Percentiles rank a stretch among this genome's conserved stretches.
Conservation (phyloP, 1,139 yeast genomes). For the Pichia sp. region DNA sequence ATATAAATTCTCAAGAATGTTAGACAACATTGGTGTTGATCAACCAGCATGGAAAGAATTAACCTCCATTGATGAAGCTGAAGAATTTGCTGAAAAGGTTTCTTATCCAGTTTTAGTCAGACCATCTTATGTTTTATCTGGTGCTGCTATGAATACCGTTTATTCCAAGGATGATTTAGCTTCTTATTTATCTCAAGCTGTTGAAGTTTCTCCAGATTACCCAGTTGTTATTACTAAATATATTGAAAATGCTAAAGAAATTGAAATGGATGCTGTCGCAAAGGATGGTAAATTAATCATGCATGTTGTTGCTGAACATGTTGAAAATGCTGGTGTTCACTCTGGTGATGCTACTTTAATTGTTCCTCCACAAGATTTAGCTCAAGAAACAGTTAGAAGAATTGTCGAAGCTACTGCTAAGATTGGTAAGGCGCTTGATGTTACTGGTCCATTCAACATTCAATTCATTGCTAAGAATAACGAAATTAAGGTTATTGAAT, state of each 20-base stretch:
- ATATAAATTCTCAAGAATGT: conserved; percentile 96
- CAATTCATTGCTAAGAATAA: conserved; percentile 76
- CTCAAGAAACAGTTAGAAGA: conserved; percentile 83
- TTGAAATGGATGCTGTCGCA: conserved; percentile 99
- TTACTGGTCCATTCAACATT: conserved; percentile 97
- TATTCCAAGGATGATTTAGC: conserved; percentile 87
- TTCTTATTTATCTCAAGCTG: conserved; percentile 85
- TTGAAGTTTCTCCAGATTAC: conserved; percentile 94
- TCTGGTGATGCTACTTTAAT: conserved; percentile 98
- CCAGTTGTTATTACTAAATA: conserved; percentile 97
- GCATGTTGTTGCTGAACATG: conserved; percentile 99
- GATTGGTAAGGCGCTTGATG: conserved; percentile 91
- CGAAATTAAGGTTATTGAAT: conserved; percentile 86
- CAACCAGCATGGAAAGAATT: conserved; percentile 99
- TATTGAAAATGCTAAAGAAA: conserved; percentile 96
- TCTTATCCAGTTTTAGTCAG: conserved; percentile 95
- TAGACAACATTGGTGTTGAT: conserved; percentile 94
- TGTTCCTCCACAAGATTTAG: conserved; percentile 96
- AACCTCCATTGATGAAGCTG: conserved; percentile 91
- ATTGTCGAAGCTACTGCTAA: conserved; percentile 94
- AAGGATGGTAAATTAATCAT: conserved; percentile 88
- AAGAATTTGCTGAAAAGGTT: conserved; percentile 83
- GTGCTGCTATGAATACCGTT: conserved; percentile 99
- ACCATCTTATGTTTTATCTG: conserved; percentile 95
- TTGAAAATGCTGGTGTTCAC: conserved; percentile 98